Conservation (phyloP, 192 early-diverging fungal species). For the Umbelopsis ramanniana region DNA sequence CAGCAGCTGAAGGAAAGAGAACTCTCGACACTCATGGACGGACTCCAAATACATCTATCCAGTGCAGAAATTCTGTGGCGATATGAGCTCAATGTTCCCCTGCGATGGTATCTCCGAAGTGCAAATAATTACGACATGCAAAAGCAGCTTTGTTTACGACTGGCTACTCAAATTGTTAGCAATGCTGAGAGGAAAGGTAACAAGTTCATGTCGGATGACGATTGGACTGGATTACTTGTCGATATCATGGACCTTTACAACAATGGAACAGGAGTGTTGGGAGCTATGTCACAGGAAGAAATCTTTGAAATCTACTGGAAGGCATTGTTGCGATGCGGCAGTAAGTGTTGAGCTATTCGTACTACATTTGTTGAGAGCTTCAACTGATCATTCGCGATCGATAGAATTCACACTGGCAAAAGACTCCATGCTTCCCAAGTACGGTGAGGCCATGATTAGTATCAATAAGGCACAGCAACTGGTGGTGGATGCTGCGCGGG, state of each 20-base stretch:
- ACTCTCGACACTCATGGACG: constrained; percentile 54
- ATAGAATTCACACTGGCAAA: constrained; percentile 62
- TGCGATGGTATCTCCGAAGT: constrained; percentile 64
- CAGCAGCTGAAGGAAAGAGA: constrained; percentile 33
- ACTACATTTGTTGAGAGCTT: background rate
- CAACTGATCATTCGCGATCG: background rate
- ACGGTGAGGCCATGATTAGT: constrained; percentile 42
- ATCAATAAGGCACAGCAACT: constrained; percentile 58
- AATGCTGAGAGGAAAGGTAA: constrained; percentile 55
- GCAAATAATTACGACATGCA: constrained; percentile 49
- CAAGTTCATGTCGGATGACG: constrained; percentile 63
- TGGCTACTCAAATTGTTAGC: constrained; percentile 56
- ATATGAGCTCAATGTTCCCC: constrained; percentile 58
- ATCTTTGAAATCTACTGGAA: constrained; percentile 66
- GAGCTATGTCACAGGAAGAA: constrained; percentile 53
- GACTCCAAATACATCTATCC: constrained; percentile 62
- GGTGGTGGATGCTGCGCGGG: constrained; percentile 68
- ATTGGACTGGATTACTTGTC: constrained; percentile 66
- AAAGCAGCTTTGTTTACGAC: constrained; percentile 62
- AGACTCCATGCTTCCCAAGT: constrained; percentile 52
- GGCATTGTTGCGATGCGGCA: constrained; percentile 62
- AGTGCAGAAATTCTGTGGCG: constrained; percentile 63
- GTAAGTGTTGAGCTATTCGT: constrained; percentile 41
- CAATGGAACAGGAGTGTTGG: constrained; percentile 55
- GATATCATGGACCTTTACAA: constrained; percentile 64